Conservation (phyloP, 2,329 filamentous ascomycete species). For the Hymenoscyphus salicellus region DNA sequence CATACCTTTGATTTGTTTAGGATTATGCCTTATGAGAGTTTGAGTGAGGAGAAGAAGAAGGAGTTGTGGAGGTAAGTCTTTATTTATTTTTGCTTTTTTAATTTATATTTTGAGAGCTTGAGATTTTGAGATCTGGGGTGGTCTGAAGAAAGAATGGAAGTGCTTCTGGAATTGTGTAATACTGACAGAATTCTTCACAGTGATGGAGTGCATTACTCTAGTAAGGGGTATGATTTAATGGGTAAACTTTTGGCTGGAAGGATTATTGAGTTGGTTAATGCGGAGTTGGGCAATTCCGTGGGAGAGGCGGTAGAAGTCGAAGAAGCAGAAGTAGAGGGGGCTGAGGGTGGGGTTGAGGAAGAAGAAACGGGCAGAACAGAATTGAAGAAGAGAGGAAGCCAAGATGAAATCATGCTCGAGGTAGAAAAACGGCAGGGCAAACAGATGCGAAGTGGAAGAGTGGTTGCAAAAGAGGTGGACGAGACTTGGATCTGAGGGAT, state of each 20-base stretch:
- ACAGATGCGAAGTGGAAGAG: background rate
- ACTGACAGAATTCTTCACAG: too few relatives aligned
- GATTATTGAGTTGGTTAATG: constrained; percentile 44
- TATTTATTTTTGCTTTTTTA: too few relatives aligned
- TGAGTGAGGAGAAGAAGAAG: constrained; percentile 37
- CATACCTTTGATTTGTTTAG: constrained; percentile 46
- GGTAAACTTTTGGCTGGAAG: constrained; percentile 54
- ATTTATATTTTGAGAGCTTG: too few relatives aligned
- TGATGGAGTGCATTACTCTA: constrained; percentile 59
- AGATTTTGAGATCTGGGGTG: too few relatives aligned
- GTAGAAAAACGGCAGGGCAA: background rate
- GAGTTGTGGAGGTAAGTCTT: background rate
- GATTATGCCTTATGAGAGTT: constrained; percentile 53
- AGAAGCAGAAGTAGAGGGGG: background rate
- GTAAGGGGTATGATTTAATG: constrained; percentile 60
- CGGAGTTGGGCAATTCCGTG: constrained; percentile 43
- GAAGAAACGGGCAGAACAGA: background rate
- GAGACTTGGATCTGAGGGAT: background rate
- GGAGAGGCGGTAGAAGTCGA: constrained; percentile 31
- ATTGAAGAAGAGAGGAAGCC: background rate
- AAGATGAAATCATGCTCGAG: background rate
- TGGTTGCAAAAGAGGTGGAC: background rate
- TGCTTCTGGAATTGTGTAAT: too few relatives aligned
- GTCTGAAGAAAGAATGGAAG: too few relatives aligned
- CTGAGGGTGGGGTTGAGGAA: background rate